A percentile compares a stretch with the other conserved stretches of the same genome.
Conservation (phyloP, 805 yeast genomes). For the Metschnikowia aberdeeniae region DNA sequence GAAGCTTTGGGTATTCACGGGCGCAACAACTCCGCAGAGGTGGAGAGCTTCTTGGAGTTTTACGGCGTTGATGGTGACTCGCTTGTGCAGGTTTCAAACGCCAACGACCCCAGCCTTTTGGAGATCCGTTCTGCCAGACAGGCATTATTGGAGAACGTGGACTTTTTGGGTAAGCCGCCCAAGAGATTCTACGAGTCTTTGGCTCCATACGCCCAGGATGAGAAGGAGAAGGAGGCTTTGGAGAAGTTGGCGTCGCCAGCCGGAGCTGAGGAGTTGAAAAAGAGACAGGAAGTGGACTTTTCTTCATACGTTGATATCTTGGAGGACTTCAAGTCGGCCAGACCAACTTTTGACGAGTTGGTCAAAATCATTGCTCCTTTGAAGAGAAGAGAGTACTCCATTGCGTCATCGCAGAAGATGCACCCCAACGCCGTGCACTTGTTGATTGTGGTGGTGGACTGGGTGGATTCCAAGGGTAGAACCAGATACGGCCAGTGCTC, state of each 20-base stretch:
- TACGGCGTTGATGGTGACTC: slow-evolving; percentile 72
- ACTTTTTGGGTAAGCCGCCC: slow-evolving; percentile 91
- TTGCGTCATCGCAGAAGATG: slow-evolving; percentile 90
- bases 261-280: slow-evolving; percentile 83
- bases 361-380: slow-evolving; percentile 74
- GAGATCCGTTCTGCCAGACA: slow-evolving; percentile 84
- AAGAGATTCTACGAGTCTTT: slow-evolving; percentile 87
- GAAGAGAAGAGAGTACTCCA: slow-evolving; percentile 96
- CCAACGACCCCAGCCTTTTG: slow-evolving; percentile 50
- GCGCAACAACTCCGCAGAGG: slow-evolving; percentile 64
- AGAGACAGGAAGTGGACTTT: slow-evolving; percentile 79
- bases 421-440: slow-evolving; percentile 90
- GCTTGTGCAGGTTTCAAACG: slow-evolving; percentile 66
- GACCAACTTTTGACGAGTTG: slow-evolving; percentile 69
- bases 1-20: slow-evolving; percentile 97
- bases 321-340: slow-evolving; percentile 73
- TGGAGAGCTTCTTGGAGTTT: slow-evolving; percentile 60
- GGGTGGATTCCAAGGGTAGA: slow-evolving; percentile 85
- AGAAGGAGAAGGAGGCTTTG: slow-evolving; percentile 57
- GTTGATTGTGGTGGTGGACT: slow-evolving; percentile 91
- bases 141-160: slow-evolving; percentile 73
- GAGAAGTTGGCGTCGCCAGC: slow-evolving; percentile 65
- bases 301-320: slow-evolving; percentile 78
- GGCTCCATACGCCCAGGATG: slow-evolving; percentile 68
- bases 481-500: slow-evolving; percentile 93